phyloP scores from a whole-genome alignment of 1,284 basidiomycete species.

The Lignosus rhinocerotis region DNA sequence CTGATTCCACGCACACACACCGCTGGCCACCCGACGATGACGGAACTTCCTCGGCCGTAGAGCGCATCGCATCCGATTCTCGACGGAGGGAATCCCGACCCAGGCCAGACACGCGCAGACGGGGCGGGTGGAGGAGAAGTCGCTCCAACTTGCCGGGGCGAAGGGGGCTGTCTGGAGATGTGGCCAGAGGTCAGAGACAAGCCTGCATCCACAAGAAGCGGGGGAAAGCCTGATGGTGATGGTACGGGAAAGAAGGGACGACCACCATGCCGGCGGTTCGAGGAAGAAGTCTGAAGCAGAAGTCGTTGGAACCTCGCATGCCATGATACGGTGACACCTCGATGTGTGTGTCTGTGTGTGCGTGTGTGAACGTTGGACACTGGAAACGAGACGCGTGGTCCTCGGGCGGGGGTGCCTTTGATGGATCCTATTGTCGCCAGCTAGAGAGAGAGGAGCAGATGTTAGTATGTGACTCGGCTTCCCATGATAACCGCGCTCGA shows the following conservation, averaged over 20 bases:
- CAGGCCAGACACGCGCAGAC: background rate
- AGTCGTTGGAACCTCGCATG: background rate
- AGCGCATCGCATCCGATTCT: background rate
- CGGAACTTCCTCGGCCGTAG: background rate
- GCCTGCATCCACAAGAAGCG: background rate
- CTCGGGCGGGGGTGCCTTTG: background rate
- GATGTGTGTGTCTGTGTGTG: background rate
- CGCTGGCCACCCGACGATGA: background rate
- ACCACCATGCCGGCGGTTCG: background rate
- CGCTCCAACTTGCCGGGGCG: too few relatives aligned
- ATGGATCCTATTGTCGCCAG: background rate
- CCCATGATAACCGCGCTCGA: background rate
- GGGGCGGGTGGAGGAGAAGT: too few relatives aligned
- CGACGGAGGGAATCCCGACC: background rate
- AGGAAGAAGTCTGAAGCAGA: background rate
- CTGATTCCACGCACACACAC: background rate
- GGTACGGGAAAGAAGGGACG: background rate
- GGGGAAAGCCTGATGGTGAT: background rate
- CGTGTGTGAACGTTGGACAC: background rate
- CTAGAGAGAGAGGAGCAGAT: background rate
- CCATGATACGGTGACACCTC: background rate
- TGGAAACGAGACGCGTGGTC: background rate
- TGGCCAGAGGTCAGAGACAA: background rate
- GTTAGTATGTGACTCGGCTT: background rate
- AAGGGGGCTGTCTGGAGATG: background rate